These are phyloP conservation scores for Goffeauzyma gilvescens DNA, from an alignment of 768 basidiomycete species.

Conservation along the genomic window DNA sequence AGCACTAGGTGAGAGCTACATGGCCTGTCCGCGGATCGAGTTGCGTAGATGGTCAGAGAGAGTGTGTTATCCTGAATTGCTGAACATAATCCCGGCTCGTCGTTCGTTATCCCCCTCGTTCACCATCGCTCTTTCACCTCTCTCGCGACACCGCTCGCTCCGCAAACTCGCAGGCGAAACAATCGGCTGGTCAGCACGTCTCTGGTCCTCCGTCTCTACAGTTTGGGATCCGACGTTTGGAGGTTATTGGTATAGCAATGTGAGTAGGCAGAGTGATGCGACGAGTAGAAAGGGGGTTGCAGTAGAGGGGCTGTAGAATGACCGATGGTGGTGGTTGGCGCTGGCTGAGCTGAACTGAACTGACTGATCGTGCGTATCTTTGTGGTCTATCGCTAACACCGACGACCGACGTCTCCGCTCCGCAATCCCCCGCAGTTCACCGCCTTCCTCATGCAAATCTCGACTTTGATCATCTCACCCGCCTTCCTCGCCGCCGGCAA, in stretches of 20 bases:
- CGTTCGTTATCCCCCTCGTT: not conserved
- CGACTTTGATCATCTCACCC: constrained; percentile 41
- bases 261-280: constrained; percentile 14
- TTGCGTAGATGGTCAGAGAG: too few species aligned
- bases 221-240: constrained; percentile 2
- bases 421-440: not conserved
- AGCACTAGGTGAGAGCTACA: constrained; percentile 2
- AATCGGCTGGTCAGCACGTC: constrained; percentile 7
- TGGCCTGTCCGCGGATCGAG: too few species aligned
- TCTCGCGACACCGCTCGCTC: not conserved
- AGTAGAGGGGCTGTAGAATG: not conserved
- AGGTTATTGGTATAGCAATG: constrained; percentile 4
- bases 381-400: too few species aligned
- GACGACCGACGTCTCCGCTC: not conserved
- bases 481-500: constrained; percentile 41
- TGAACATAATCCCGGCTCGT: not conserved
- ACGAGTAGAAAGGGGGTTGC: not conserved
- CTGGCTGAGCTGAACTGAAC: not conserved
- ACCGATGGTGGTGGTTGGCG: not conserved
- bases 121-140: not conserved
- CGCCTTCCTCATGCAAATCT: constrained; percentile 31
- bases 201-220: not conserved
- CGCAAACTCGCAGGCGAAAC: too few species aligned
- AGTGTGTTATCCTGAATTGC: too few species aligned
- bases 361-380: not conserved